phyloP scores from a whole-genome alignment of 2,329 filamentous ascomycete genomes.

The Colletotrichum australisinense region DNA sequence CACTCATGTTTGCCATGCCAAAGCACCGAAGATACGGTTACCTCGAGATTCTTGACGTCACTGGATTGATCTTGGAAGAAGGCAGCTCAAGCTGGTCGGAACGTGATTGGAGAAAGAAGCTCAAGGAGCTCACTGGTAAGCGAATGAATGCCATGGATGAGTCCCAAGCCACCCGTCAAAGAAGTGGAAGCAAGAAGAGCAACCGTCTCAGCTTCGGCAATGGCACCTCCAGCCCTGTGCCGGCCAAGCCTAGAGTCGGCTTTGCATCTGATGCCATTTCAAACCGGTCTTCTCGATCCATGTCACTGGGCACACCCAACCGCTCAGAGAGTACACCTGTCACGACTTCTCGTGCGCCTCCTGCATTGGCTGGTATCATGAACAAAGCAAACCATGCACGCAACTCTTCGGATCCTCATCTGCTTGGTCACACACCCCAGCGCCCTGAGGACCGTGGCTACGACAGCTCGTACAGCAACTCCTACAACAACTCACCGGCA shows the following conservation, averaged over 20 bases:
- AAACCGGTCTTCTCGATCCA: constrained; percentile 63
- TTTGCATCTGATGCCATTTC: constrained; percentile 67
- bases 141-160: constrained; percentile 74
- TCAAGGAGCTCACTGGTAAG: constrained; percentile 88
- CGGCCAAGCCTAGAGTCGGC: constrained; percentile 60
- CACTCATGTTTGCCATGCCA: constrained; percentile 98
- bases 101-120: constrained; percentile 85
- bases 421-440: constrained; percentile 39
- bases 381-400: constrained; percentile 52
- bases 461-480: constrained; percentile 43
- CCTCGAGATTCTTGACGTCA: constrained; percentile 88
- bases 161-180: constrained; percentile 48
- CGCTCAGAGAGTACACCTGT: constrained; percentile 64
- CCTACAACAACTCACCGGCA: constrained; percentile 46
- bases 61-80: constrained; percentile 80
- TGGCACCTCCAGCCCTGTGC: constrained; percentile 41
- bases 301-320: constrained; percentile 54
- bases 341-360: constrained; percentile 48
- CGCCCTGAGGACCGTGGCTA: constrained; percentile 40
- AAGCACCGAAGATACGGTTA: constrained; percentile 90
- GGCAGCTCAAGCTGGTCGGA: constrained; percentile 85
- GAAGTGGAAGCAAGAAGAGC: constrained; percentile 69
- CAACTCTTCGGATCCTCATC: constrained; percentile 60
- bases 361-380: constrained; percentile 44
- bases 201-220: constrained; percentile 66